Conservation (phyloP, 2,329 filamentous ascomycete species). For the Raffaelea ambrosiae region DNA sequence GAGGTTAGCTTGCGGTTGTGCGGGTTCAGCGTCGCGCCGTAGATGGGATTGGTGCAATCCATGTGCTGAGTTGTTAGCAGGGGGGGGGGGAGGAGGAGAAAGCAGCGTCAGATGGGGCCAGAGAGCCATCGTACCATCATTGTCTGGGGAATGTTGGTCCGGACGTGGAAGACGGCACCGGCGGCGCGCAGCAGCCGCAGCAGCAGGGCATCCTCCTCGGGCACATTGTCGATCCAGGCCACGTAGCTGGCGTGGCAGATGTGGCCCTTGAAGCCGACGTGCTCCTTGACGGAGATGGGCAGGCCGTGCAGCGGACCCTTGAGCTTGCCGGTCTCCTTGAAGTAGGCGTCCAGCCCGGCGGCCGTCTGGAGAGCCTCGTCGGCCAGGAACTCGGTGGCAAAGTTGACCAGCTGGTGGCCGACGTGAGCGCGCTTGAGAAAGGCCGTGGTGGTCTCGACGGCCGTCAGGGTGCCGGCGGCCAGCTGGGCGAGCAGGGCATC, state of each 20-base stretch:
- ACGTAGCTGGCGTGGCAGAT: background rate
- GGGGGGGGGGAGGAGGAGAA: no score
- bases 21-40: background rate
- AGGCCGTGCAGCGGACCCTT: constrained; percentile 3
- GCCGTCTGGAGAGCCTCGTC: background rate
- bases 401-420: background rate
- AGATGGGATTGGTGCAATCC: background rate
- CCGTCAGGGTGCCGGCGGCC: no score
- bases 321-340: background rate
- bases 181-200: background rate
- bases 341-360: background rate
- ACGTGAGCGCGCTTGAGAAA: no score
- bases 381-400: background rate
- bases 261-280: background rate
- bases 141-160: background rate
- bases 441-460: no score
- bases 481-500: no score
- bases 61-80: background rate
- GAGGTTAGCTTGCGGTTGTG: background rate
- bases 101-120: no score
- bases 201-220: background rate
- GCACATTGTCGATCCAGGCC: background rate
- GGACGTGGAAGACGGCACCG: background rate
- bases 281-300: background rate
- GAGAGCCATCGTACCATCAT: background rate